Evolutionary conservation across 306 rosid genomes (phyloP).

Genomic region (Fagus sylvatica): DNA sequence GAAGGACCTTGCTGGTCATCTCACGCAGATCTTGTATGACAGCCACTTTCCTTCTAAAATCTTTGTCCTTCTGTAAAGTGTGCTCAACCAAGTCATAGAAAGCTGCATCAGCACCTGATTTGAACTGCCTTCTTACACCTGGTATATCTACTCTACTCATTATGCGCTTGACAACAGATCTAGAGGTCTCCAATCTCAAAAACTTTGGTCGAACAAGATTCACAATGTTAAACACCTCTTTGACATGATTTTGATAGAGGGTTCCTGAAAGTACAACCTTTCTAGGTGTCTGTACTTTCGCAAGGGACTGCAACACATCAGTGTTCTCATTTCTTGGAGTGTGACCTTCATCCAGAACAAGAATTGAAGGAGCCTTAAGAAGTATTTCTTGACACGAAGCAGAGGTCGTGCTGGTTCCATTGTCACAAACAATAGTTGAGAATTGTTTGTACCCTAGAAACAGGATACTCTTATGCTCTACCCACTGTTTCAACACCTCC

Average conservation of each 20-base stretch:
- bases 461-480: slow-evolving; percentile 69
- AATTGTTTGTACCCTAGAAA: slow-evolving; percentile 93
- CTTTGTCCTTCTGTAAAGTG: slow-evolving; percentile 77
- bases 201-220: slow-evolving; percentile 89
- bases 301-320: slow-evolving; percentile 76
- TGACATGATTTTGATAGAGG: slow-evolving; percentile 86
- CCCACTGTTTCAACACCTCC: slow-evolving; percentile 76
- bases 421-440: slow-evolving; percentile 70
- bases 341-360: slow-evolving; percentile 95
- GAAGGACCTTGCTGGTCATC: slow-evolving; percentile 84
- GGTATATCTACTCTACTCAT: slow-evolving; percentile 61
- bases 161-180: slow-evolving; percentile 72
- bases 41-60: slow-evolving; percentile 70
- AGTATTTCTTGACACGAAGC: slow-evolving; percentile 62
- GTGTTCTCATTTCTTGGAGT: slow-evolving; percentile 90
- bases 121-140: slow-evolving; percentile 47
- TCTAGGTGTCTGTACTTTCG: slow-evolving; percentile 72
- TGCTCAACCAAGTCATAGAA: slow-evolving; percentile 75
- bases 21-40: slow-evolving; percentile 92
- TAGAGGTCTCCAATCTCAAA: slow-evolving; percentile 56
- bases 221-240: slow-evolving; percentile 81
- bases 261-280: slow-evolving; percentile 96
- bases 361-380: slow-evolving; percentile 72
- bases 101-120: slow-evolving; percentile 36
- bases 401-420: slow-evolving; percentile 37